Evolutionary conservation across 208 protist species (phyloP), one percentile per base, ranked within the genome.

Genomic region (Vickermania ingenoplastis): DNA sequence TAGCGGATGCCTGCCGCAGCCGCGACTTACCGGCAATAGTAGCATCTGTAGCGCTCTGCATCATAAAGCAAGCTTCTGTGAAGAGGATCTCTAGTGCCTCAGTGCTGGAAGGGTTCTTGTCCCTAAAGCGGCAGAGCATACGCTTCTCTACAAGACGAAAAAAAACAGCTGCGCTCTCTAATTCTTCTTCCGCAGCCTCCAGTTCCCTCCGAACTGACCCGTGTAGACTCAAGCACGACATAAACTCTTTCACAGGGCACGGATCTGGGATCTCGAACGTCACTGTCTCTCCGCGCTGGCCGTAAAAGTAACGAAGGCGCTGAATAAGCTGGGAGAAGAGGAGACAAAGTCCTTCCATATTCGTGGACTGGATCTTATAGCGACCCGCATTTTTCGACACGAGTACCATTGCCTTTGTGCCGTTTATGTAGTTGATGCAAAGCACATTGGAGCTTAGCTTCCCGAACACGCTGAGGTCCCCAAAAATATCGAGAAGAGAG

Each of bases 91-190:
- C 75, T n/a, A 97, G 67, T n/a, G 81, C 73, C 1, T 79, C 68
- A 2, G 84, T 57, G 25, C 78, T 73, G 14, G 72, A 70, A 5
- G 91, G 90, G 67, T 88, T 97, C 22, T 80, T 71, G 57, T 97
- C 92, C 24, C 95, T 91, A 60, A 94, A 96, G 25, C 91, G 67
- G 2, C 81, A 68, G 2, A 97, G 65, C 13, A 97, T 67, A 1
- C 93, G 81, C 76, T 96, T 97, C 71, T 98, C 79, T 22, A 97
- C 81, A 0, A 74, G 75, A 7, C 93, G 68, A 57, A 94, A 87
- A 30, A 90, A 72, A n/a, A 80, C 59, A 0, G 86, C 83, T 13
- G 74, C 73, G 11, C 73, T 14, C 26, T 79, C 71, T 29, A 96
- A 67, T 1, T 26, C 49, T 0, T 64, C 27, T 14, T 79, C 31